Evolutionary conservation across 2,329 filamentous ascomycete species (phyloP).

Genomic region (Fusarium subtropicale): DNA sequence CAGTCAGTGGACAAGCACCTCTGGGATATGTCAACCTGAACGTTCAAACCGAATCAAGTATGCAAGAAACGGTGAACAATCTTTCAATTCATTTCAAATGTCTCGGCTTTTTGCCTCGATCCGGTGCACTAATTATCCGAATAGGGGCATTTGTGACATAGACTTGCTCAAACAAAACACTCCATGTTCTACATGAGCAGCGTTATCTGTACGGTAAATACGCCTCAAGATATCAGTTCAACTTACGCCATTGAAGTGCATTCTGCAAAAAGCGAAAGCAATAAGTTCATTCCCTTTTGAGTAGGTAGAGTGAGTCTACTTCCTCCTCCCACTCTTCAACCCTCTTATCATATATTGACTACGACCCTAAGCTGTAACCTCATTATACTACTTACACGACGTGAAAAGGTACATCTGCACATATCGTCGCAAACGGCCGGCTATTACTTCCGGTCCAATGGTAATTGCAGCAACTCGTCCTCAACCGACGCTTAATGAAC

Average conservation of each 20-base stretch:
- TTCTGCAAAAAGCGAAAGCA: background rate
- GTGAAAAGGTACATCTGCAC: background rate
- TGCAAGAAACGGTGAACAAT: background rate
- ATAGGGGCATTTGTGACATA: background rate
- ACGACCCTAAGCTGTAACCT: background rate
- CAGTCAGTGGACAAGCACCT: background rate
- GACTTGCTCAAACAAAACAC: background rate
- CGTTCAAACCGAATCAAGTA: too few relatives aligned
- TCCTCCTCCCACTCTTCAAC: background rate
- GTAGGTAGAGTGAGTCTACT: background rate
- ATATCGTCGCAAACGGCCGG: background rate
- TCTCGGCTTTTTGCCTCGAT: background rate
- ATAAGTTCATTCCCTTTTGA: background rate
- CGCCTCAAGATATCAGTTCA: background rate
- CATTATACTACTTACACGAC: background rate
- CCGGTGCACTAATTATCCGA: background rate
- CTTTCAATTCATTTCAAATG: background rate
- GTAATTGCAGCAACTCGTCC: background rate
- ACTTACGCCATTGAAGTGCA: background rate
- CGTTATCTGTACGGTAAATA: background rate
- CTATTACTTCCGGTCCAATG: conserved; percentile 13
- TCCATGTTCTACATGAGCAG: background rate
- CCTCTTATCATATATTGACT: background rate
- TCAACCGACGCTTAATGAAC: background rate
- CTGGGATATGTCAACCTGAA: background rate